phyloP scores from a whole-genome alignment of 208 protist species.

The Leishmania martiniquensis region DNA sequence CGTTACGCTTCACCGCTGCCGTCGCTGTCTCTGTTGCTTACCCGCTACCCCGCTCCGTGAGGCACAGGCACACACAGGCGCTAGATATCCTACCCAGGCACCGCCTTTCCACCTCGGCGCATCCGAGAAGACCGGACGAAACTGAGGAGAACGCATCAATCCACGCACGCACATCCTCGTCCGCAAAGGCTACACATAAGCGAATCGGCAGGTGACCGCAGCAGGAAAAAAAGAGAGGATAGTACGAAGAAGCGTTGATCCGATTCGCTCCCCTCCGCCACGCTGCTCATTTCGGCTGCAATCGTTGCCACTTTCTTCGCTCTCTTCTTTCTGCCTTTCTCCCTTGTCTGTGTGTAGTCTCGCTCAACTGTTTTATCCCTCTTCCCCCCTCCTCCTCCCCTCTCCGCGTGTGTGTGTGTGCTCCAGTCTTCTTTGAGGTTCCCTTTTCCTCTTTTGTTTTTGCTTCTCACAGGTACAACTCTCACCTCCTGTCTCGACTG shows the following conservation, averaged over 20 bases:
- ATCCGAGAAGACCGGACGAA: neutral
- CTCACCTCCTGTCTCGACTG: neutral
- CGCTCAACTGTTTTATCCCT: neutral
- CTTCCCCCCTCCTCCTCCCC: neutral
- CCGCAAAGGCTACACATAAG: neutral
- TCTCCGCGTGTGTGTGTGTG: neutral
- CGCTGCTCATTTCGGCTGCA: neutral
- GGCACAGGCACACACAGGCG: neutral
- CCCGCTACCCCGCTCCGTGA: neutral
- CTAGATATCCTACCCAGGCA: neutral
- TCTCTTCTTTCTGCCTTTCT: constrained; percentile 1
- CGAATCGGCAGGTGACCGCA: neutral
- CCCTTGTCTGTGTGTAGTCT: neutral
- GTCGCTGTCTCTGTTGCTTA: neutral
- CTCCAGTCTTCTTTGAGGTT: neutral
- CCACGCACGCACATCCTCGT: neutral
- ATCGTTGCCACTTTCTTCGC: neutral
- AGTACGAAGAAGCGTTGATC: neutral
- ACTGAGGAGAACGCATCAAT: neutral
- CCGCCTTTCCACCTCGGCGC: neutral
- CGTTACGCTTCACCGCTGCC: neutral
- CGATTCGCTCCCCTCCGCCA: neutral
- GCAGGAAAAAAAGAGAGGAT: neutral
- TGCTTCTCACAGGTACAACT: neutral
- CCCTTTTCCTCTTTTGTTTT: neutral